phyloP scores from a whole-genome alignment of 331 rosid genomes.

The Saraca asoca region DNA sequence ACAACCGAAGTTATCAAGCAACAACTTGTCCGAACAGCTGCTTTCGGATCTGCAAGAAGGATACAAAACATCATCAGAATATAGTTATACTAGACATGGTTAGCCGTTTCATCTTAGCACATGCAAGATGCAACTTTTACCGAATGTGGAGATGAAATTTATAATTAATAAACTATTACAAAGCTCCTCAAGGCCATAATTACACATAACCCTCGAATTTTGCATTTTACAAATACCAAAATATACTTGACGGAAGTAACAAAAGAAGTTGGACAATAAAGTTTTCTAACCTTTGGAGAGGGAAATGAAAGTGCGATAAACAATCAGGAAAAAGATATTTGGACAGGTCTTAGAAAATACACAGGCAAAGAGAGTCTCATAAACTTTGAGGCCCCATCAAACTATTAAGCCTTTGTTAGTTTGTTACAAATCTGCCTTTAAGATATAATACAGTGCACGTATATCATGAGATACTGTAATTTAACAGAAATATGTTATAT shows the following conservation, averaged over 20 bases:
- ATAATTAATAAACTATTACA: constrained; percentile 8
- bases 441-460: no score
- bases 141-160: constrained; percentile 10
- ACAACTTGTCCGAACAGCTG: constrained; percentile 60
- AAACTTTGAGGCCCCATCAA: no score
- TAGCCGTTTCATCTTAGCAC: background rate
- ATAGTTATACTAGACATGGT: no score
- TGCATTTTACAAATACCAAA: constrained; percentile 14
- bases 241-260: background rate
- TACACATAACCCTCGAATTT: background rate
- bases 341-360: no score
- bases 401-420: no score
- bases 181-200: background rate
- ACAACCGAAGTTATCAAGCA: constrained; percentile 47
- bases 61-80: constrained; percentile 7
- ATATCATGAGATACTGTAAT: background rate
- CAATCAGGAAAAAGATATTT: no score
- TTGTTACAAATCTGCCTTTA: no score
- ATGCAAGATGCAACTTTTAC: constrained; percentile 10
- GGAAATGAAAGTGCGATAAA: no score
- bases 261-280: background rate
- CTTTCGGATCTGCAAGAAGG: constrained; percentile 71
- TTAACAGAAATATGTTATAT: background rate
- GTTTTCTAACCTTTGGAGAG: no score
- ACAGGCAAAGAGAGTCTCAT: no score